These are phyloP conservation scores for Pichia cactophila DNA, from an alignment of 1,139 yeast species.

Conservation along the genomic window DNA sequence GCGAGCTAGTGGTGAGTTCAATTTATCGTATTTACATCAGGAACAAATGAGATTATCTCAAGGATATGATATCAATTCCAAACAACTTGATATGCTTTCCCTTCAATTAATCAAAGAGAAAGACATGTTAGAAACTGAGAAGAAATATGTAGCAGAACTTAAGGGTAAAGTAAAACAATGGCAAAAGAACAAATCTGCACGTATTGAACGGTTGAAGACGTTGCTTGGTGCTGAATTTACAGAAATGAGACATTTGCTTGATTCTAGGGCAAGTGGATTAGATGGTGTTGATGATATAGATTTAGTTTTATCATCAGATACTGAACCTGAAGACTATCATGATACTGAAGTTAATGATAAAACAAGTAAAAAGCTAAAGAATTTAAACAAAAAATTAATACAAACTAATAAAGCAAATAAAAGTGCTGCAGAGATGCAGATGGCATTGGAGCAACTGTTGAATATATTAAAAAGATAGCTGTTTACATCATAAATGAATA, in stretches of 20 bases:
- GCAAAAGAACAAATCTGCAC: conserved; percentile 10
- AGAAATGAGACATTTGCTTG: conserved; percentile 4
- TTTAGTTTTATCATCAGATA: background rate
- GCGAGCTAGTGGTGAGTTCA: conserved; percentile 13
- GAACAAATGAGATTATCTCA: conserved; percentile 19
- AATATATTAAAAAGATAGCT: conserved; percentile 1
- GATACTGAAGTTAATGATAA: background rate
- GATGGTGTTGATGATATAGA: conserved; percentile 11
- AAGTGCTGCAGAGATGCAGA: background rate
- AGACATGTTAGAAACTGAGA: conserved; percentile 16
- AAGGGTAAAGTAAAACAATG: conserved; percentile 12
- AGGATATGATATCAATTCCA: conserved; percentile 21
- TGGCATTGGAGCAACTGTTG: conserved; percentile 3
- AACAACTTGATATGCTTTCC: conserved; percentile 21
- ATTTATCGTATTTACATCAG: conserved; percentile 13
- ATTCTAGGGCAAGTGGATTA: conserved; percentile 3
- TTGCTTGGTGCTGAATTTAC: conserved; percentile 3
- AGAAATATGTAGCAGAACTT: conserved; percentile 17
- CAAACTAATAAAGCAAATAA: background rate
- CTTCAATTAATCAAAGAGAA: conserved; percentile 19
- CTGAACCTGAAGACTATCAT: conserved; percentile 1
- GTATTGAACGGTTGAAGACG: conserved; percentile 6
- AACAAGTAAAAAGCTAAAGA: background rate
- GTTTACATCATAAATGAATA: conserved; percentile 13
- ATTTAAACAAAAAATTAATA: background rate